Conservation (phyloP, 257 asterid species). For the Buddleja alternifolia region DNA sequence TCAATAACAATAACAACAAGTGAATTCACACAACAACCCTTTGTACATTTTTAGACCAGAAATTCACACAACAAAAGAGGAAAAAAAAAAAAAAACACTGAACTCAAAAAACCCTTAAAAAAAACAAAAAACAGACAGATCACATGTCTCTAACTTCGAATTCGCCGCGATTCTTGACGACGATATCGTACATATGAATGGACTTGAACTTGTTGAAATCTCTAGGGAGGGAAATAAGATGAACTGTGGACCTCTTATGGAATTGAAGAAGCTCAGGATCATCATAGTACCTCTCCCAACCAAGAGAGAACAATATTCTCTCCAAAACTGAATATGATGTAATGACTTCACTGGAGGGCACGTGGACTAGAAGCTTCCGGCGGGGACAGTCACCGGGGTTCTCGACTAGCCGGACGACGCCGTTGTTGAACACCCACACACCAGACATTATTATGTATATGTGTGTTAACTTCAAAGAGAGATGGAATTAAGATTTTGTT, state of each 20-base stretch:
- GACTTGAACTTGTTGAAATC: constrained; percentile 71
- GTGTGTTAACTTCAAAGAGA: not conserved
- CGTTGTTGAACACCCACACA: constrained; percentile 74
- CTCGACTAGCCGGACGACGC: constrained; percentile 61
- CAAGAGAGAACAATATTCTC: constrained; percentile 49
- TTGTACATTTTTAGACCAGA: not conserved
- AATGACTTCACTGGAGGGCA: constrained; percentile 48
- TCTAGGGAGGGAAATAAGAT: constrained; percentile 73
- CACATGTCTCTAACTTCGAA: constrained; percentile 58
- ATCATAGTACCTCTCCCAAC: constrained; percentile 82
- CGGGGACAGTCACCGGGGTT: constrained; percentile 53
- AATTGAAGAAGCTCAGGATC: constrained; percentile 69
- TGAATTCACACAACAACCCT: not conserved
- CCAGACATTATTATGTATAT: constrained; percentile 52
- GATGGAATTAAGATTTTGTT: not conserved
- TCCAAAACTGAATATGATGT: constrained; percentile 63
- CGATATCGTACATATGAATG: constrained; percentile 67
- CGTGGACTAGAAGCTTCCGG: constrained; percentile 55
- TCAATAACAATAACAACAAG: not conserved
- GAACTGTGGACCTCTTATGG: constrained; percentile 66
- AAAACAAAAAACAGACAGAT: not conserved
- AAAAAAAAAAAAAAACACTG: not conserved
- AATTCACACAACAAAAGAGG: not conserved
- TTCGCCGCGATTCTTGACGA: constrained; percentile 63
- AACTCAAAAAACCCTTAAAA: not conserved